Evolutionary conservation across 768 basidiomycete genomes (phyloP).

Genomic region (Kwoniella newhampshirensis): DNA sequence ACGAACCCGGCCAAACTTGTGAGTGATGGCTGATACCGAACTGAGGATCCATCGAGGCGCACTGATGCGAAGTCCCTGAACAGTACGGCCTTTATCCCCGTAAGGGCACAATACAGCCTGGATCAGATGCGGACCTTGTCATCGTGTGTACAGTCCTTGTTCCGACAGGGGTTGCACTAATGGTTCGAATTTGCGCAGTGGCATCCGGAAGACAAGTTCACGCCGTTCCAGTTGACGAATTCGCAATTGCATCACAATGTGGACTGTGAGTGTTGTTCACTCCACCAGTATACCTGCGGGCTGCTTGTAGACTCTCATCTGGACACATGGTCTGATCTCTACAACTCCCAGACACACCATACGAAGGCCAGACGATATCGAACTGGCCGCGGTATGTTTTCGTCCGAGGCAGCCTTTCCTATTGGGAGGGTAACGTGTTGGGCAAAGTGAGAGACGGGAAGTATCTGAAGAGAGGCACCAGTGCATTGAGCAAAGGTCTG

Average conservation of each 20-base stretch:
- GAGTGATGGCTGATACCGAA: conserved; percentile 29
- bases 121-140: conserved; percentile 51
- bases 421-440: too few relatives aligned
- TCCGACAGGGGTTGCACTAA: too few relatives aligned
- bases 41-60: too few relatives aligned
- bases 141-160: conserved; percentile 40
- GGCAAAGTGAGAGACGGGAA: too few relatives aligned
- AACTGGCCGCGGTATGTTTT: conserved; percentile 50
- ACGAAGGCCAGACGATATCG: conserved; percentile 50
- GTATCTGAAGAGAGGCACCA: too few relatives aligned
- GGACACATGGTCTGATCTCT: too few relatives aligned
- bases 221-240: conserved; percentile 3
- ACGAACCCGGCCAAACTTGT: conserved; percentile 52
- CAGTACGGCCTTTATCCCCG: conserved; percentile 11
- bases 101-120: conserved; percentile 51
- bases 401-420: too few relatives aligned
- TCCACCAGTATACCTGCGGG: too few relatives aligned
- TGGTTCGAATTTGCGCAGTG: too few relatives aligned
- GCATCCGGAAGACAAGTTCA: background rate
- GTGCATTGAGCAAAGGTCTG: too few relatives aligned
- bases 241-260: conserved; percentile 17
- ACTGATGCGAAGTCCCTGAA: conserved; percentile 24
- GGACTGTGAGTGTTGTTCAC: conserved; percentile 5
- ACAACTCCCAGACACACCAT: conserved; percentile 53
- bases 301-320: too few relatives aligned